These are phyloP conservation scores for Trichophyton equinum DNA, from an alignment of 2,329 filamentous ascomycete species.

Conservation along the genomic window DNA sequence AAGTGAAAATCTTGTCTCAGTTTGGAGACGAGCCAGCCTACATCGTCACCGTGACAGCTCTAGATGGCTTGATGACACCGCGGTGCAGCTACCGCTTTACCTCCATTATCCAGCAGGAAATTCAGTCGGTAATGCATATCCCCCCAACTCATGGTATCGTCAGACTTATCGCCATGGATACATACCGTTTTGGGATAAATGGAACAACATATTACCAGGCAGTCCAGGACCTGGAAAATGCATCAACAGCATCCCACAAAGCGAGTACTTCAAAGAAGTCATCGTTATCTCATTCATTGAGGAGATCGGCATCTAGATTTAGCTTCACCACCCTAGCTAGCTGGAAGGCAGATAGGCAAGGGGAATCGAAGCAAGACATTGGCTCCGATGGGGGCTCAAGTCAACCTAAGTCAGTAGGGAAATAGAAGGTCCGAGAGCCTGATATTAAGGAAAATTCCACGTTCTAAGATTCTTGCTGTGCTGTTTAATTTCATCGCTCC, in stretches of 20 bases:
- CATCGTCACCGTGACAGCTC: conserved; percentile 57
- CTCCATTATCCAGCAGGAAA: conserved; percentile 60
- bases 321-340: neutral
- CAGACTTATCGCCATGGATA: conserved; percentile 55
- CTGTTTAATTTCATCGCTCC: too few species aligned
- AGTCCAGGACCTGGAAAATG: conserved; percentile 46
- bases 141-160: conserved; percentile 55
- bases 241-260: conserved; percentile 27
- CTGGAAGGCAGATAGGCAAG: too few species aligned
- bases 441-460: too few species aligned
- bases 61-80: conserved; percentile 56
- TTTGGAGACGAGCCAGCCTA: conserved; percentile 67
- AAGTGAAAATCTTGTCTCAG: conserved; percentile 58
- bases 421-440: too few species aligned
- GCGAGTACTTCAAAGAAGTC: conserved; percentile 22
- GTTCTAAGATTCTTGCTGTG: too few species aligned
- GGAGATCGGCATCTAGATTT: neutral
- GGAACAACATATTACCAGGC: conserved; percentile 58
- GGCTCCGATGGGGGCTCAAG: too few species aligned
- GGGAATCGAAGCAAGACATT: too few species aligned
- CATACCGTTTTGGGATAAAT: conserved; percentile 59
- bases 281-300: neutral
- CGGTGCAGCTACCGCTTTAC: conserved; percentile 72
- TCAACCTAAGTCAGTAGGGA: too few species aligned
- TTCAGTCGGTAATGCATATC: conserved; percentile 59